Evolutionary conservation across 148 eudicot species (phyloP), one percentile per base, ranked within the genome.

Genomic region (Nepenthes mirabilis): DNA sequence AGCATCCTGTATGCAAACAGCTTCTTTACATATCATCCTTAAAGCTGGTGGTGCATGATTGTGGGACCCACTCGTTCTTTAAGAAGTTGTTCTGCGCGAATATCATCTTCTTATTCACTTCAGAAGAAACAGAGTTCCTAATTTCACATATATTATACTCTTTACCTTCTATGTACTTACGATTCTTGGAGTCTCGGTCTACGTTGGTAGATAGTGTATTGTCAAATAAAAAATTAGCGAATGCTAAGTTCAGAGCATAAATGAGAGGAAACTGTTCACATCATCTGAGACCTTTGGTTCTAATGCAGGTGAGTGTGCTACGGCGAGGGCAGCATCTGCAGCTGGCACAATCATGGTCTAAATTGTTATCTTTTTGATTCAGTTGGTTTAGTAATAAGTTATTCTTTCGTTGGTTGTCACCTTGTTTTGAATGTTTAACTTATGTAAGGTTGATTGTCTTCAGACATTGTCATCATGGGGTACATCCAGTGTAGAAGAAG

Each of bases 301-400:
- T 33, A 3, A 3, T 40, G 80, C 85, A 88, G 98, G 98, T 57
- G 98, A 91, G 69, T 70, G 49, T 54, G 98, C 94, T 57, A 84
- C 86, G 37, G 96, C 96, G 56, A 77, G 91, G 77, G 98, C 98
- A 52, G 75, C 96, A 72, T 72, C 91, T 12, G 75, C 88, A 43
- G 91, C 94, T 72, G 91, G 78, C 62, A 91, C 98, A 63, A 83
- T 91, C 59, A 91, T 91, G 96, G 98, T 88, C 47, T 50, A 50
- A 34, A 54, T 54, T 68, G 63, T 60, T 63, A 33, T 52, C 59
- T 51, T 33, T 37, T 23, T 12, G 3, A 9, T 36, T 32, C 36
- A 40, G 50, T 56, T 45, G 58, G 65, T 61, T 14, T 2, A 33
- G 36, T 13, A 32, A 3, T 6, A 33, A 9, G 12, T 0, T 32